Base-by-base conservation (phyloP, 2,329 filamentous ascomycete species). In the Colletotrichum karsti region DNA sequence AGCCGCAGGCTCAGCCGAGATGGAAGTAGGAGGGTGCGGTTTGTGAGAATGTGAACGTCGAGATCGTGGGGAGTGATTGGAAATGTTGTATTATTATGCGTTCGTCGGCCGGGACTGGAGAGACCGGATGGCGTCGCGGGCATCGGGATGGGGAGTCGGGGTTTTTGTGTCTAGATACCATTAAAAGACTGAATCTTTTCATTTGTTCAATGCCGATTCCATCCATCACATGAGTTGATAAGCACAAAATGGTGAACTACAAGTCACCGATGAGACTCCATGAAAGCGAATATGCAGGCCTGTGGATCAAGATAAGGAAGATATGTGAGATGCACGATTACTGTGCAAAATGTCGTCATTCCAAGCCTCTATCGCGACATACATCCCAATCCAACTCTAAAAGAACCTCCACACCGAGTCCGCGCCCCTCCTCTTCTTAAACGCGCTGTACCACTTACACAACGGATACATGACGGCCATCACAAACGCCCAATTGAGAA, bases 321-420 rank as follows among this genome's bases (percentile, higher is more conserved):
- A 51, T 35, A 20, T 12, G 26, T 0, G 13, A 13, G 2, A 30
- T 1, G 4, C 13, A 20, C 5, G 48, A 53, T 22, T 33, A 33
- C 30, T 53, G 28, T 13, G n/a, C 30, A 3, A 12, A 7, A 67
- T 64, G 64, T 42, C 64, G 64, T 28, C 53, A 64, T 51, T 22
- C 22, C 7, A 4, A 4, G 3, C 35, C n/a, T 10, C 28, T n/a
- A 58, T 63, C 53, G 55, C 64, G 60, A 57, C 64, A 64, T 57
- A 15, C 39, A 20, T 2, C 15, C 5, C 51, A 55, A 44, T 42
- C 5, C 51, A 56, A 53, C 44, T 24, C 55, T 75, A 84, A 67
- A 85, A 85, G 68, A 85, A 82, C 6, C 82, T 76, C 82, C 83
- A 85, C 10, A 84, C 72, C 3, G 82, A 84, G 66, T 84, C 80